These are phyloP conservation scores for Coemansia sp. DNA, from an alignment of 192 early-diverging fungal species.

Conservation along the genomic window DNA sequence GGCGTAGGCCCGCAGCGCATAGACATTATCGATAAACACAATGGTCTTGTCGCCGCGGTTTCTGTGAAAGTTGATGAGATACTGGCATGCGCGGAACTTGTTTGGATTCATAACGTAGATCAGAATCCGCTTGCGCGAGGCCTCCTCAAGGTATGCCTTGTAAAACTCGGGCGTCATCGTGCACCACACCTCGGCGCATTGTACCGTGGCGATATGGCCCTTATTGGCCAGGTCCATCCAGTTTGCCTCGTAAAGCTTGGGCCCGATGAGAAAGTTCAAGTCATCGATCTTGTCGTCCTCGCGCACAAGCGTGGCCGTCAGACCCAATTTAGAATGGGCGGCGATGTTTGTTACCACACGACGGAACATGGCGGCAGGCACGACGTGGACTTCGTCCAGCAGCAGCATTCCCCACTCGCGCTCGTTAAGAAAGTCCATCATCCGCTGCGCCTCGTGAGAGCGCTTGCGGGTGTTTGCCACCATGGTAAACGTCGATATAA, in stretches of 20 bases:
- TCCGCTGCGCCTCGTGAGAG: constrained; percentile 89
- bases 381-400: constrained; percentile 98
- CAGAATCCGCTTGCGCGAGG: constrained; percentile 79
- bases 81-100: constrained; percentile 98
- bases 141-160: constrained; percentile 84
- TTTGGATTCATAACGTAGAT: constrained; percentile 97
- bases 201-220: constrained; percentile 98
- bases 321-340: constrained; percentile 95
- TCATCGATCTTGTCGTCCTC: constrained; percentile 99
- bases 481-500: constrained; percentile 99
- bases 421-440: constrained; percentile 91
- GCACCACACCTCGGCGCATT: constrained; percentile 99
- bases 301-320: constrained; percentile 96
- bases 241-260: constrained; percentile 99
- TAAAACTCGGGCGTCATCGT: constrained; percentile 97
- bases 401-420: constrained; percentile 98
- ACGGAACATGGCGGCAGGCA: constrained; percentile 95
- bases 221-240: constrained; percentile 98
- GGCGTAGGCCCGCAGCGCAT: constrained; percentile 92
- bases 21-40: constrained; percentile 99
- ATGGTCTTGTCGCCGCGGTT: constrained; percentile 96
- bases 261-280: constrained; percentile 97
- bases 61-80: constrained; percentile 92
- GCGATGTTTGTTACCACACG: constrained; percentile 89
- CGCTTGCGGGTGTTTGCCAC: constrained; percentile 91